Conservation (phyloP, 1,139 yeast genomes). For the Zygosaccharomyces sapae region DNA sequence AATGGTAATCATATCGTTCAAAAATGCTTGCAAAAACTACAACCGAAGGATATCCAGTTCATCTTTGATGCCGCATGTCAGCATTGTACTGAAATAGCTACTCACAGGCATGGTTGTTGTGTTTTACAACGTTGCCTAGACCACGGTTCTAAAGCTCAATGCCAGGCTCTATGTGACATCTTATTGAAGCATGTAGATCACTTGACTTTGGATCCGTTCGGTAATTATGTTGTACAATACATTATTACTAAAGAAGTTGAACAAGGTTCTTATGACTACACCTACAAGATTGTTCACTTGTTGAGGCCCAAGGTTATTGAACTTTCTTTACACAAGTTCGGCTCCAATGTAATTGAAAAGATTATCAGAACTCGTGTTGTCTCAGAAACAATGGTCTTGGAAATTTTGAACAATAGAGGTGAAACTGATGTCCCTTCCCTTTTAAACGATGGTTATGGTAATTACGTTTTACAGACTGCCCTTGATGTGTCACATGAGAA, state of each 20-base stretch:
- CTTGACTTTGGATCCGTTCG: conserved; percentile 86
- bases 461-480: conserved; percentile 85
- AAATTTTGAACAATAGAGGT: conserved; percentile 45
- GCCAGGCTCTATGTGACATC: conserved; percentile 31
- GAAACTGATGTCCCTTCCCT: conserved; percentile 46
- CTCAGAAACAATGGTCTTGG: conserved; percentile 40
- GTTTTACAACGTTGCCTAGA: conserved; percentile 93
- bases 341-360: conserved; percentile 93
- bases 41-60: conserved; percentile 67
- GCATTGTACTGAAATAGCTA: conserved; percentile 77
- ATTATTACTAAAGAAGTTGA: conserved; percentile 58
- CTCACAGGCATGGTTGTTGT: conserved; percentile 97
- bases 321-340: conserved; percentile 85
- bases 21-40: conserved; percentile 76
- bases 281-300: conserved; percentile 34
- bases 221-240: conserved; percentile 93
- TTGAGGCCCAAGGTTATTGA: conserved; percentile 35
- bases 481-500: conserved; percentile 64
- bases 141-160: conserved; percentile 66
- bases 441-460: conserved; percentile 64
- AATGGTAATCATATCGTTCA: conserved; percentile 97
- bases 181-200: conserved; percentile 38
- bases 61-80: conserved; percentile 81
- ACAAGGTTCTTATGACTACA: conserved; percentile 30
- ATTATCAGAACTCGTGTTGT: conserved; percentile 60